Conservation (phyloP, 2,329 filamentous ascomycete species). For the Colletotrichum trifolii region DNA sequence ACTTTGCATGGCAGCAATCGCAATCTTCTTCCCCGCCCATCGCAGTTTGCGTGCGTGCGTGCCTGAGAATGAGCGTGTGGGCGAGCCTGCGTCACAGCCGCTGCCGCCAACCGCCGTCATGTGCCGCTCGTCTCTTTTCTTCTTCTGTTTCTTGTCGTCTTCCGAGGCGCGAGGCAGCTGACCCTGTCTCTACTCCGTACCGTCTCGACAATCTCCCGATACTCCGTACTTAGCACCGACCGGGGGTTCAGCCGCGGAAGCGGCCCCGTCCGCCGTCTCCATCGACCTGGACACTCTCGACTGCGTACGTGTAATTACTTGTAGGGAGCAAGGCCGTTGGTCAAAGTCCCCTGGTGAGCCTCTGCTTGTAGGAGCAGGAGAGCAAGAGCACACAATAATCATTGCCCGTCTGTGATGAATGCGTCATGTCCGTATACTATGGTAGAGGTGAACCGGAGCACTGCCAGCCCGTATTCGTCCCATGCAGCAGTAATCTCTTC, state of each 20-base stretch:
- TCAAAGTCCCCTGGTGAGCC: background rate
- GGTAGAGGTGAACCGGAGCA: too few relatives aligned
- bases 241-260: constrained; percentile 12
- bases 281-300: background rate
- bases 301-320: background rate
- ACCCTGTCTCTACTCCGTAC: background rate
- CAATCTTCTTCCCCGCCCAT: too few relatives aligned
- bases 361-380: too few relatives aligned
- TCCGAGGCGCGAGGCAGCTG: constrained; percentile 2
- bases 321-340: background rate
- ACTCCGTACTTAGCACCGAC: background rate
- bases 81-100: background rate
- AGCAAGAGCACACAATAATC: too few relatives aligned
- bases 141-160: background rate
- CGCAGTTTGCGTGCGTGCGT: too few relatives aligned
- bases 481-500: too few relatives aligned
- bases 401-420: too few relatives aligned
- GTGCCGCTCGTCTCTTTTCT: constrained; percentile 7
- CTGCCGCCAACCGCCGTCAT: constrained; percentile 14
- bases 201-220: background rate
- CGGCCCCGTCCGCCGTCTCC: constrained; percentile 24
- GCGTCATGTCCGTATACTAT: too few relatives aligned
- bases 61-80: too few relatives aligned
- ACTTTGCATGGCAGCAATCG: too few relatives aligned
- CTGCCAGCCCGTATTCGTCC: too few relatives aligned